A percentile compares a stretch with the other conserved stretches of the same genome.
Evolutionary conservation across 108 stramenopile genomes (phyloP).

Genomic region (Stephanodiscus triporus): DNA sequence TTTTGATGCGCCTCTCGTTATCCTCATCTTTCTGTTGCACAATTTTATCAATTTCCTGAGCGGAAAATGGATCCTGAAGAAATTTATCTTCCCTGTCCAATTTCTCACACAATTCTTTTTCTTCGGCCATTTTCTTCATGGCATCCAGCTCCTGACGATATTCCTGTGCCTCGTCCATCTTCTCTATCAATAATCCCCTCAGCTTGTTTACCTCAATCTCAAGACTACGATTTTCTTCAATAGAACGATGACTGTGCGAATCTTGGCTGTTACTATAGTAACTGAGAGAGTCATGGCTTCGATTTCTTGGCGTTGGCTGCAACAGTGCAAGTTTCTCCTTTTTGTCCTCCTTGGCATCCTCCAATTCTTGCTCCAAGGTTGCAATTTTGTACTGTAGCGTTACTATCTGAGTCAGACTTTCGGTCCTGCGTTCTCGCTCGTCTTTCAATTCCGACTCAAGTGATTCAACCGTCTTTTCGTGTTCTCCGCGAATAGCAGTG

Average conservation of each 20-base stretch:
- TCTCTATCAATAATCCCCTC: slow-evolving; percentile 9
- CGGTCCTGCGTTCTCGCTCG: slow-evolving; percentile 24
- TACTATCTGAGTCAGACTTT: slow-evolving; percentile 29
- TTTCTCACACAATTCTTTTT: slow-evolving; percentile 11
- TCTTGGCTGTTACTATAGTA: background rate
- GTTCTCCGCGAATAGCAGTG: slow-evolving; percentile 33
- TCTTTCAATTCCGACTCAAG: slow-evolving; percentile 35
- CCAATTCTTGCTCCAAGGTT: slow-evolving; percentile 36
- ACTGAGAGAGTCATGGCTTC: slow-evolving; percentile 1
- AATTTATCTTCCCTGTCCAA: slow-evolving; percentile 24
- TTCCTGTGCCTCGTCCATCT: slow-evolving; percentile 12
- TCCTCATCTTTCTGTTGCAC: slow-evolving; percentile 29
- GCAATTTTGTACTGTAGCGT: slow-evolving; percentile 31
- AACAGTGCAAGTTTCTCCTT: background rate
- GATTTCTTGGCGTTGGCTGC: background rate
- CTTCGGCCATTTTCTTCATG: background rate
- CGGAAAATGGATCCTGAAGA: background rate
- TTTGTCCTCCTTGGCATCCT: slow-evolving; percentile 14
- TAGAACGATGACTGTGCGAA: background rate
- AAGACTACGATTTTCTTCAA: background rate
- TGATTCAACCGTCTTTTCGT: slow-evolving; percentile 29
- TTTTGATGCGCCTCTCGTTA: background rate
- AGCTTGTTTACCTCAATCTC: slow-evolving; percentile 22
- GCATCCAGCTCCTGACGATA: slow-evolving; percentile 20
- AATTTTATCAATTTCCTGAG: background rate